Evolutionary conservation across 2,329 filamentous ascomycete species (phyloP), one percentile per base, ranked within the genome.

Genomic region (Rutstroemia sp.): DNA sequence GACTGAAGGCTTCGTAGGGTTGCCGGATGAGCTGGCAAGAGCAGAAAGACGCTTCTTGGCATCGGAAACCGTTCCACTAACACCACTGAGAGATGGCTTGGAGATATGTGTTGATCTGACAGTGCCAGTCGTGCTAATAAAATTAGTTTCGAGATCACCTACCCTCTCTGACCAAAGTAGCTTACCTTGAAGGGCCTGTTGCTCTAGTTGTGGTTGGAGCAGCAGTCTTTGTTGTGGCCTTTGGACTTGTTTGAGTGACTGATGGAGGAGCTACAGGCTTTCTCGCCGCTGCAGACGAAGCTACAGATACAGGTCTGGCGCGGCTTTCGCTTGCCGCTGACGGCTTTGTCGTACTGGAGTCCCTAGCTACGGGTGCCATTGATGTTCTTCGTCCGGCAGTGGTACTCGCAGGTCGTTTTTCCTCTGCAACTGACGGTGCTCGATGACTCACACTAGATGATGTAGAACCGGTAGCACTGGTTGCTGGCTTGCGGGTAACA

Each of bases 11-110:
- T 79, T 76, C 52, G 72, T 71, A 3, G 73, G 56, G 4, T 58
- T 23, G 42, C 46, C 65, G 10, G 71, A 53, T 3, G 76, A 65
- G 2, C 70, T 67, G 27, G 76, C 72, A 21, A 75, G 73, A 1
- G 75, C 75, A 9, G 82, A 84, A 17, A 85, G 70, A 30, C 82
- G 75, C 72, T 84, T 86, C 66, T 76, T 81, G 17, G 76, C 73
- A 45, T 81, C 76, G 39, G 76, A 72, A 2, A 76, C 73, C 6
- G 73, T 58, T 25, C 74, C 60, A 23, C 56, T 17, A 7, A 55
- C 25, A 36, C 47, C 47, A 16, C 47, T 44, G 16, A 55, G 49
- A 17, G 73, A 63, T 48, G 75, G 67, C 57, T 72, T 73, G 5
- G 70, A 58, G 14, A 64, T 61, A 12, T 73, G 65, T 19, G 60